Percentiles rank a stretch among this genome's conserved stretches.
These are phyloP conservation scores for Tulasnella calospora DNA, from an alignment of 768 basidiomycete species.

Conservation along the genomic window DNA sequence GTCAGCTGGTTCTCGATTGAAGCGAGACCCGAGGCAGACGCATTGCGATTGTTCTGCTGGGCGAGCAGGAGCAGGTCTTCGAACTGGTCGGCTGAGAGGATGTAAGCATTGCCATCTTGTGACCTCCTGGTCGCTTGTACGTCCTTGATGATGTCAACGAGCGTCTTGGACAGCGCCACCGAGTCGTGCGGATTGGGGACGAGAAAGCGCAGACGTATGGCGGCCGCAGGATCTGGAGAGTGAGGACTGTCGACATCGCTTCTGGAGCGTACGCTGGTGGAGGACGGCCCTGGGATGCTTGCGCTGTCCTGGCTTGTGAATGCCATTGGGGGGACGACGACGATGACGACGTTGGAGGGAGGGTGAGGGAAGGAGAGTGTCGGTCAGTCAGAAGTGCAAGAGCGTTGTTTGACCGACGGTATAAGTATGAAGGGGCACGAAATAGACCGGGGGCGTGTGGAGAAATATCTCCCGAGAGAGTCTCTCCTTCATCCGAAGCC, in stretches of 20 bases:
- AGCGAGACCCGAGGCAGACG: constrained; percentile 18
- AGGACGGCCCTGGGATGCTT: constrained; percentile 12
- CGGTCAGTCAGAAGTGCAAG: constrained; percentile 15
- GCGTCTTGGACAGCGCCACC: constrained; percentile 15
- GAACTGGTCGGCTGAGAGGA: constrained; percentile 18
- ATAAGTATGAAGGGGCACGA: constrained; percentile 19
- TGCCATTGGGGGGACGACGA: constrained; percentile 13
- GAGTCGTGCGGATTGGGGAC: constrained; percentile 21
- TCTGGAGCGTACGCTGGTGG: constrained; percentile 12
- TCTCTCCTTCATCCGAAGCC: constrained; percentile 23
- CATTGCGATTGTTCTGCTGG: constrained; percentile 19
- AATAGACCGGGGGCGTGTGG: constrained; percentile 21
- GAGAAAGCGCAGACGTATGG: constrained; percentile 24
- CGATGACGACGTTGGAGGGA: not conserved
- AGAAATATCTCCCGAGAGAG: constrained; percentile 20
- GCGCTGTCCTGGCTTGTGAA: constrained; percentile 13
- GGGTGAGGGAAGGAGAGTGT: not conserved
- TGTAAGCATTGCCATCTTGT: constrained; percentile 14
- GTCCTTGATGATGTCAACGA: constrained; percentile 23
- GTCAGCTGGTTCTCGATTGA: constrained; percentile 19
- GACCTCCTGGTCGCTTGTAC: constrained; percentile 9
- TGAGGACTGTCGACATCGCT: constrained; percentile 20
- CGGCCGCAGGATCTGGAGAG: constrained; percentile 12
- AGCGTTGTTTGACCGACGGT: constrained; percentile 21
- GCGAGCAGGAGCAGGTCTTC: constrained; percentile 16